Percentiles rank a stretch among this genome's conserved stretches.
Evolutionary conservation across 306 rosid genomes (phyloP).

Genomic region (Cercis canadensis): DNA sequence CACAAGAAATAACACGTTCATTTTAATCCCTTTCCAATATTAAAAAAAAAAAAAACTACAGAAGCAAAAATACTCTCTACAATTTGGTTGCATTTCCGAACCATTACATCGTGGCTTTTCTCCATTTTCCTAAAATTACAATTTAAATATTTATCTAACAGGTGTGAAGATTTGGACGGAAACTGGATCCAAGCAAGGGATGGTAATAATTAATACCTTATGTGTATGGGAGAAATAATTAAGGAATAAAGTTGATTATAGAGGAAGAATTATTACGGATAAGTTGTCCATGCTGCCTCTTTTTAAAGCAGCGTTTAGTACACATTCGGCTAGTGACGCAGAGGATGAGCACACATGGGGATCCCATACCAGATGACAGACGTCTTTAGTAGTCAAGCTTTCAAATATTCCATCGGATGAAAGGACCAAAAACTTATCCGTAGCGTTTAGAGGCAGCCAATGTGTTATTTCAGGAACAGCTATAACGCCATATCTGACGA

Average conservation of each 20-base stretch:
- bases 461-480: not conserved
- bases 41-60: too few species aligned
- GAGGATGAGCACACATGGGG: conserved; percentile 1
- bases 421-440: not conserved
- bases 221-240: too few species aligned
- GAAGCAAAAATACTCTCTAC: too few species aligned
- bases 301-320: not conserved
- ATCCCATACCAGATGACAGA: not conserved
- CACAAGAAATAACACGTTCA: too few species aligned
- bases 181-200: conserved; percentile 13
- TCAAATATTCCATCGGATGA: conserved; percentile 16
- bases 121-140: too few species aligned
- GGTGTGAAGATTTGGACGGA: not conserved
- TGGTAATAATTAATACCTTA: too few species aligned
- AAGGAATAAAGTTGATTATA: not conserved
- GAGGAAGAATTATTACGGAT: conserved; percentile 9
- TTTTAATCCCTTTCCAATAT: too few species aligned
- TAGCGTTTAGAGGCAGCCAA: not conserved
- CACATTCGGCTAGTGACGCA: conserved; percentile 2
- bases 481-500: conserved; percentile 23
- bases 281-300: not conserved
- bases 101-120: too few species aligned
- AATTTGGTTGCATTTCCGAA: too few species aligned
- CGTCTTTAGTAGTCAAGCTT: conserved; percentile 18
- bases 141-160: too few species aligned